Base-by-base conservation (phyloP, 1,284 basidiomycete species). In the Veloboletus limbatus region DNA sequence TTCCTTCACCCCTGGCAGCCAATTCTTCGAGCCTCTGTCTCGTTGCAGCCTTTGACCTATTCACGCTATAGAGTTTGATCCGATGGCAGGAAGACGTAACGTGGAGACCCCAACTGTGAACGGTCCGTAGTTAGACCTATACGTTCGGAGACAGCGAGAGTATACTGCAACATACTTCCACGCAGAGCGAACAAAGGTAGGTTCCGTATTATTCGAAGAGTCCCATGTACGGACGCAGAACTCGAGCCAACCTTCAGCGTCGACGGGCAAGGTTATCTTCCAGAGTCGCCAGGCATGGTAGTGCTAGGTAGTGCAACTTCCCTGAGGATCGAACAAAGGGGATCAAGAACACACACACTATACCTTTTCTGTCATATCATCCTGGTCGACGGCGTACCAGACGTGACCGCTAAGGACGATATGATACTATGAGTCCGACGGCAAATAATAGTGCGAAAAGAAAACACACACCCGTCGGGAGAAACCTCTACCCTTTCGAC, bases 211-310 rank as follows among this genome's bases (percentile, higher is more conserved):
- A 61, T 76, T 77, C 8, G 75, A 75, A 14, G 76, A 76, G 54
- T 79, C 77, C 78, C 78, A 80, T 1, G 74, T 73, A 33, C 77
- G 73, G n/a, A 76, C 77, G 50, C 75, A 77, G 61, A 79, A 75
- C 51, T 79, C 77, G 28, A 78, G 68, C 77, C 77, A 79, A 6
- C 78, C 77, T 54, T 81, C 76, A 3, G 77, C 76, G 36, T 78
- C 75, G 37, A 79, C 73, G 2, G 77, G 77, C 1, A 80, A 52
- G 11, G 73, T 68, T 42, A 76, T 72, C 51, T 69, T 72, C 78
- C 78, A 79, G 10, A 79, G 66, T 39, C 77, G 60, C 75, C 76
- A 79, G 0, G 77, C 75, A 43, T 78, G 69, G 53, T 78, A 79
- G 53, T 79, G 75, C 74, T 77, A 39, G 9, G 2, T 6, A 24